A percentile compares a stretch with the other conserved stretches of the same genome.
Conservation (phyloP, 345 rosid species). For the Alliaria petiolata region DNA sequence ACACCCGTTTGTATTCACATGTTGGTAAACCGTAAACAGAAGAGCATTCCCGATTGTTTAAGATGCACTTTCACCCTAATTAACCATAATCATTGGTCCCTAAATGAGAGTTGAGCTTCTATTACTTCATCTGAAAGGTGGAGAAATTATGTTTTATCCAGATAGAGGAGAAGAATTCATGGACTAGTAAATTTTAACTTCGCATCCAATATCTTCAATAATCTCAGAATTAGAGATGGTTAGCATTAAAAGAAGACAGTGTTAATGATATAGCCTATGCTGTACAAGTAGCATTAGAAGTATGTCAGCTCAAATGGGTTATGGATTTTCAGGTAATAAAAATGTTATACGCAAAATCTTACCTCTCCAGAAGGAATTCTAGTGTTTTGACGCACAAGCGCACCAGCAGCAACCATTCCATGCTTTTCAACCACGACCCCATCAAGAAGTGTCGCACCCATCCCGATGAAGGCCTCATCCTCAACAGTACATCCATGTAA, state of each 20-base stretch:
- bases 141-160: not conserved
- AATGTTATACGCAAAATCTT: slow-evolving; percentile 1
- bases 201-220: not conserved
- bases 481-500: slow-evolving; percentile 95
- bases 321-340: not conserved
- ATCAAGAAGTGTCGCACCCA: slow-evolving; percentile 92
- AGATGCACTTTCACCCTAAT: not conserved
- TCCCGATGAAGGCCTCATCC: slow-evolving; percentile 87
- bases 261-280: not conserved
- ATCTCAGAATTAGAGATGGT: not conserved
- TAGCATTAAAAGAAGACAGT: not conserved
- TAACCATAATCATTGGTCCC: not conserved
- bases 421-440: slow-evolving; percentile 87
- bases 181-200: not conserved
- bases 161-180: not conserved
- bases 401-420: slow-evolving; percentile 95
- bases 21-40: not conserved
- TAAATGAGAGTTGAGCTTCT: not conserved
- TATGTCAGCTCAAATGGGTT: not conserved
- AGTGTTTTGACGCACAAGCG: slow-evolving; percentile 91
- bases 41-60: not conserved
- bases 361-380: slow-evolving; percentile 90
- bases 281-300: slow-evolving; percentile 6
- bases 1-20: slow-evolving; percentile 5
- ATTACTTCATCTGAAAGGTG: not conserved